A percentile compares a stretch with the other conserved stretches of the same genome.
These are phyloP conservation scores for Protomyces lactucae-debilis DNA, from an alignment of 1,139 yeast genomes.

Conservation along the genomic window DNA sequence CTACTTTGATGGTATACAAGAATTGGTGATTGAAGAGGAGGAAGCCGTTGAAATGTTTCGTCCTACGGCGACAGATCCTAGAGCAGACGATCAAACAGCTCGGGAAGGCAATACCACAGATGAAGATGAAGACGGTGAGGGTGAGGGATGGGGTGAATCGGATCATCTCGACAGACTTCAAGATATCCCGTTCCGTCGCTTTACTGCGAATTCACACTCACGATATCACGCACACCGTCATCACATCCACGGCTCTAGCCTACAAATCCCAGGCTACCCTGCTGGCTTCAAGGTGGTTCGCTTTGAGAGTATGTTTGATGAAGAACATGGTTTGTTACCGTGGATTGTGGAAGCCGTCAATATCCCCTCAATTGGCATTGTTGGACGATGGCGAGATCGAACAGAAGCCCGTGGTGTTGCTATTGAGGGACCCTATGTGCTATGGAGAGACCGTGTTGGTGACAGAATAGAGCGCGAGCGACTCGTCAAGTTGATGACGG, in stretches of 20 bases:
- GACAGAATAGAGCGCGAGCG: background rate
- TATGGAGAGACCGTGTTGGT: conserved; percentile 10
- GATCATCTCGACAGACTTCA: background rate
- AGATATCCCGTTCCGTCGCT: background rate
- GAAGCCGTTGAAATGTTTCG: background rate
- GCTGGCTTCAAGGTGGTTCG: conserved; percentile 17
- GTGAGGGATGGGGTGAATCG: background rate
- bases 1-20: conserved; percentile 16
- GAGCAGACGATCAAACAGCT: background rate
- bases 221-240: background rate
- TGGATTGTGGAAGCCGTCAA: conserved; percentile 21
- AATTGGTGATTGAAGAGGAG: conserved; percentile 3
- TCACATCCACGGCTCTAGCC: background rate
- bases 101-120: background rate
- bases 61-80: background rate
- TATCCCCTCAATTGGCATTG: conserved; percentile 14
- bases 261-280: conserved; percentile 3
- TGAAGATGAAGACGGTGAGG: background rate
- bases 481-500: background rate
- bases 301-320: conserved; percentile 14
- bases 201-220: background rate
- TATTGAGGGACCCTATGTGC: conserved; percentile 16
- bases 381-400: conserved; percentile 21
- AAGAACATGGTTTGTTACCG: conserved; percentile 11
- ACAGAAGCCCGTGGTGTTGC: conserved; percentile 10